Evolutionary conservation across 2,329 filamentous ascomycete genomes (phyloP).

Genomic region (Balansia obtecta): DNA sequence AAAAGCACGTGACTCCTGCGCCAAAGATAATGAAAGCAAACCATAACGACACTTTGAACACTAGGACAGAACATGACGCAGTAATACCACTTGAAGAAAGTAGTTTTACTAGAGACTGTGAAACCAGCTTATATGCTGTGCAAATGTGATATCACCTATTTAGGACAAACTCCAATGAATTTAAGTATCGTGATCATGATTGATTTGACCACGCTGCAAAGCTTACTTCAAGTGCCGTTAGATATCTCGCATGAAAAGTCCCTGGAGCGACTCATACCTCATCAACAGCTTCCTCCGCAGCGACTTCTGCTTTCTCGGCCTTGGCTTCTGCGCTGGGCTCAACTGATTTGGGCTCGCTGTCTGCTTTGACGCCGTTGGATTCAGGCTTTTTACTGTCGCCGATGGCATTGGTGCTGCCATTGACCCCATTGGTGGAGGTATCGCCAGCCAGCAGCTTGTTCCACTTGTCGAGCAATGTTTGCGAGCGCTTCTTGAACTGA

Average conservation of each 20-base stretch:
- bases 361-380: conserved; percentile 27
- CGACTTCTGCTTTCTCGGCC: conserved; percentile 9
- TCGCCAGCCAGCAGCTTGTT: conserved; percentile 65
- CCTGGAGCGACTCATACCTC: conserved; percentile 16
- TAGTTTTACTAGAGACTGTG: neutral
- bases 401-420: conserved; percentile 22
- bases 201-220: too few species aligned
- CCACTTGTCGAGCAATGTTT: conserved; percentile 76
- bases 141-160: neutral
- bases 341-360: conserved; percentile 8
- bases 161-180: neutral
- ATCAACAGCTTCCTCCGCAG: conserved; percentile 14
- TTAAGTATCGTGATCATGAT: neutral
- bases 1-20: conserved; percentile 1
- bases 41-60: neutral
- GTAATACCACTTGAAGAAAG: neutral
- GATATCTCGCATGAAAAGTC: neutral
- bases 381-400: conserved; percentile 14
- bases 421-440: conserved; percentile 33
- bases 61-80: neutral
- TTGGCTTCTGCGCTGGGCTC: conserved; percentile 7
- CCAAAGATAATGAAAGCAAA: neutral
- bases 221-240: neutral
- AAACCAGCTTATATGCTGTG: neutral
- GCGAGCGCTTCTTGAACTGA: conserved; percentile 75